Conservation (phyloP, 164 flowering plant species). For the Annona cherimola region DNA sequence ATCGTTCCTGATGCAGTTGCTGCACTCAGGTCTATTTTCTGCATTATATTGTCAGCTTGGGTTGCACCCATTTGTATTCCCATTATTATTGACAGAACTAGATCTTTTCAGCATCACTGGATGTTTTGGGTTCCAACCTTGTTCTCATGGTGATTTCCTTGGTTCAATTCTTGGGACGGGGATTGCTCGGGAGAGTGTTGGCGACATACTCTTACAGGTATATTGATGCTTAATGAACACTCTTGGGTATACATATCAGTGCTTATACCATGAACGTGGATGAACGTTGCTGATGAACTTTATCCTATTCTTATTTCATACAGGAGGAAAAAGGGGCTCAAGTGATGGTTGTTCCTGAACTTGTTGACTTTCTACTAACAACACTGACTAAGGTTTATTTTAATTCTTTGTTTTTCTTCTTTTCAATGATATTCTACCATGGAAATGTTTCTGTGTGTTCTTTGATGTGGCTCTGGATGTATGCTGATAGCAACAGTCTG, state of each 20-base stretch:
- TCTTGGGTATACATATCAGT: neutral
- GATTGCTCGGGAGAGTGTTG: constrained; percentile 81
- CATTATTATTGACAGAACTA: constrained; percentile 2
- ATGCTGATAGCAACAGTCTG: neutral
- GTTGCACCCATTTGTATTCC: neutral
- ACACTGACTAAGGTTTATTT: constrained; percentile 62
- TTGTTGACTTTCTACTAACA: constrained; percentile 56
- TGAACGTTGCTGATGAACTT: neutral
- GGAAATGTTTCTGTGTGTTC: neutral
- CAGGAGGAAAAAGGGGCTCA: constrained; percentile 91
- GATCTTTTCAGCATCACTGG: constrained; percentile 64
- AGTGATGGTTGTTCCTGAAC: constrained; percentile 77
- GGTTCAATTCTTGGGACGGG: constrained; percentile 93
- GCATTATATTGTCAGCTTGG: neutral
- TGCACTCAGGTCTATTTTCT: constrained; percentile 52
- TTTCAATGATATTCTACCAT: neutral
- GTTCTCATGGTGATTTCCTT: constrained; percentile 94
- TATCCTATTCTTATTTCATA: constrained; percentile 1
- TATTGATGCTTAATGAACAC: neutral
- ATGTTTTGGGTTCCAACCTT: constrained; percentile 74
- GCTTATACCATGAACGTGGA: neutral
- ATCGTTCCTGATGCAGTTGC: constrained; percentile 66
- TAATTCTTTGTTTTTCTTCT: neutral
- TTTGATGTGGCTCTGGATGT: neutral
- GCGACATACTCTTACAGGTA: constrained; percentile 92